Evolutionary conservation across 495 filamentous ascomycete genomes (phyloP).

Genomic region (Penicillium ucsense): DNA sequence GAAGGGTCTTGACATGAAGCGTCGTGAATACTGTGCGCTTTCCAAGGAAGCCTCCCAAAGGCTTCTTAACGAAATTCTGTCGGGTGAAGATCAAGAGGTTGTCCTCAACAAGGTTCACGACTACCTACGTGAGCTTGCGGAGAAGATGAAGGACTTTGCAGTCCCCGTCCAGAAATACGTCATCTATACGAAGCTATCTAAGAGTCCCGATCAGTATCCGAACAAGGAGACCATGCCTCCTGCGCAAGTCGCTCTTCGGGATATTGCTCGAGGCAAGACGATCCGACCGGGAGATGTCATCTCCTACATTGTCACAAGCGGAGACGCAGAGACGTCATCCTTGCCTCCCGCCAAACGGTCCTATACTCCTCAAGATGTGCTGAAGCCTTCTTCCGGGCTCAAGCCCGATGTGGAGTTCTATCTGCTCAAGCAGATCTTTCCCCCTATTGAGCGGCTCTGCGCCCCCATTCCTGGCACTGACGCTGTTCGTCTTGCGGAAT

Average conservation of each 20-base stretch:
- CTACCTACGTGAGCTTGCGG: slow-evolving; percentile 71
- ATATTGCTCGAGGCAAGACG: slow-evolving; percentile 75
- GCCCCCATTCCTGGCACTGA: slow-evolving; percentile 91
- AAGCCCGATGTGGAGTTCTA: slow-evolving; percentile 93
- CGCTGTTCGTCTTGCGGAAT: slow-evolving; percentile 77
- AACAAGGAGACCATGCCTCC: slow-evolving; percentile 94
- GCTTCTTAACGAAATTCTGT: slow-evolving; percentile 83
- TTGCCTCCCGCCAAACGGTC: slow-evolving; percentile 78
- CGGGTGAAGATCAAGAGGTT: slow-evolving; percentile 82
- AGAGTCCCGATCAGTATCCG: slow-evolving; percentile 84
- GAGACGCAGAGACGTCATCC: slow-evolving; percentile 51
- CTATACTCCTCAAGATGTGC: slow-evolving; percentile 74
- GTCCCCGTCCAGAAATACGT: slow-evolving; percentile 81
- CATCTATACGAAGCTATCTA: slow-evolving; percentile 95
- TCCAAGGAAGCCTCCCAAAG: slow-evolving; percentile 83
- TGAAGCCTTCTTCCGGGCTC: slow-evolving; percentile 61
- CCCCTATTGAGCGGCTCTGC: slow-evolving; percentile 94
- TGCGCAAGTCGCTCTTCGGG: slow-evolving; percentile 85
- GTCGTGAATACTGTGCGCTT: slow-evolving; percentile 89
- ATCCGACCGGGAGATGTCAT: slow-evolving; percentile 92
- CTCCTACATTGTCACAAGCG: slow-evolving; percentile 83
- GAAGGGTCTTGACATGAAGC: slow-evolving; percentile 95
- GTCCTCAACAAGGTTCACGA: slow-evolving; percentile 87
- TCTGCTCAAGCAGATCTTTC: slow-evolving; percentile 95
- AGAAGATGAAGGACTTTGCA: slow-evolving; percentile 68